These are phyloP conservation scores for Trichophyton mentagrophytes DNA, from an alignment of 2,329 filamentous ascomycete species.

Conservation along the genomic window DNA sequence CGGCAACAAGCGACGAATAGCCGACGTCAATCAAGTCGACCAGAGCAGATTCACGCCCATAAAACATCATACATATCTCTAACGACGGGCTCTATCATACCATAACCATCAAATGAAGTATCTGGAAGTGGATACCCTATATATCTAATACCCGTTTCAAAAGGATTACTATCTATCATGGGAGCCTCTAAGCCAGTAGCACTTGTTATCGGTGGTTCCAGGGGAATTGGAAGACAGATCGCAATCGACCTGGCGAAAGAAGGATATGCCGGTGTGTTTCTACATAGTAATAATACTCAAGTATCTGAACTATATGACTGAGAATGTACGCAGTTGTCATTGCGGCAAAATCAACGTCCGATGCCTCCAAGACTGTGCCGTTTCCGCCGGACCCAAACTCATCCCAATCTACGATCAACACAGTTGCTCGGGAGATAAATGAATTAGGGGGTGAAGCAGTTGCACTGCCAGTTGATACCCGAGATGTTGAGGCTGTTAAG, in stretches of 20 bases:
- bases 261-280: slow-evolving; percentile 52
- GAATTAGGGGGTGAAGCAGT: slow-evolving; percentile 51
- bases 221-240: slow-evolving; percentile 70
- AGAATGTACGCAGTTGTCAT: slow-evolving; percentile 49
- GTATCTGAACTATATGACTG: neutral
- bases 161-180: neutral
- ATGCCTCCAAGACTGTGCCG: slow-evolving; percentile 42
- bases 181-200: slow-evolving; percentile 39
- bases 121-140: neutral
- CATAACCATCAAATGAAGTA: neutral
- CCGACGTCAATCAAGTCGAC: neutral
- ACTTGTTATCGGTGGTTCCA: slow-evolving; percentile 60
- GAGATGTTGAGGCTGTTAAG: slow-evolving; percentile 49
- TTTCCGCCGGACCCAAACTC: slow-evolving; percentile 72
- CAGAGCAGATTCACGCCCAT: neutral
- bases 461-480: slow-evolving; percentile 58
- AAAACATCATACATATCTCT: too few species aligned
- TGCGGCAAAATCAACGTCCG: slow-evolving; percentile 60
- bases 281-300: neutral
- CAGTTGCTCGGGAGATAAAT: slow-evolving; percentile 61
- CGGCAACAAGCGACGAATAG: neutral
- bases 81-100: too few species aligned
- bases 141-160: neutral
- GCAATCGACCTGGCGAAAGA: slow-evolving; percentile 62
- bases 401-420: slow-evolving; percentile 60